Conservation (phyloP, 1,284 basidiomycete species). For the Lignosus rhinocerotis region DNA sequence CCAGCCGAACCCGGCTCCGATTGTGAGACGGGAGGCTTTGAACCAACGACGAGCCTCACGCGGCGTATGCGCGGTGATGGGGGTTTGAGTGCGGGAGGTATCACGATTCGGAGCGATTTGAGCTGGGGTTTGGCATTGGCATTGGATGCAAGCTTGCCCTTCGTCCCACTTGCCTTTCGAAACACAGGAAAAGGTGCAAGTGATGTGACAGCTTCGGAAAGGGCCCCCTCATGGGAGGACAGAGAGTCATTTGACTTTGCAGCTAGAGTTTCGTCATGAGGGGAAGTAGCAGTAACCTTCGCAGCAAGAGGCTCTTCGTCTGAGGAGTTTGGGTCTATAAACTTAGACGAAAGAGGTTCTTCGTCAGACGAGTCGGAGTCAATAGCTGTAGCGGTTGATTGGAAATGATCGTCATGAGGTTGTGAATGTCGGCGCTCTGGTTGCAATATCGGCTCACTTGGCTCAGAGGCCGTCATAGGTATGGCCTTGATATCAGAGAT, state of each 20-base stretch:
- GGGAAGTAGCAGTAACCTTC: neutral
- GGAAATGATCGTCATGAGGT: neutral
- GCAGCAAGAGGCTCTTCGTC: constrained; percentile 1
- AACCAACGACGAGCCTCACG: constrained; percentile 10
- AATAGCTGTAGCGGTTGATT: neutral
- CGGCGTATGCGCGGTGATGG: constrained; percentile 1
- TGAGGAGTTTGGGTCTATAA: neutral
- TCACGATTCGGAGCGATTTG: neutral
- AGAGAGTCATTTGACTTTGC: neutral
- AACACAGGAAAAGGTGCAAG: too few species aligned
- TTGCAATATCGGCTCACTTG: neutral
- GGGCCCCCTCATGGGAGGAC: neutral
- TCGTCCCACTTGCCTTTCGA: neutral
- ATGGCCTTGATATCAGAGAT: neutral
- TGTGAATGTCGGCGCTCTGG: neutral
- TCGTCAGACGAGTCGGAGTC: neutral
- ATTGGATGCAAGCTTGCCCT: neutral
- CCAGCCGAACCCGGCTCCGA: constrained; percentile 1
- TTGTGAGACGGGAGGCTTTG: neutral
- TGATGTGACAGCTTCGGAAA: neutral
- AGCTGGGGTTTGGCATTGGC: neutral
- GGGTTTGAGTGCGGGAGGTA: neutral
- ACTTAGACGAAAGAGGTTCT: neutral
- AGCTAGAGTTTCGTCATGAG: neutral
- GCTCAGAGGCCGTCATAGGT: neutral